phyloP scores from a whole-genome alignment of 106 monocot species.

The Phalaenopsis equestris region DNA sequence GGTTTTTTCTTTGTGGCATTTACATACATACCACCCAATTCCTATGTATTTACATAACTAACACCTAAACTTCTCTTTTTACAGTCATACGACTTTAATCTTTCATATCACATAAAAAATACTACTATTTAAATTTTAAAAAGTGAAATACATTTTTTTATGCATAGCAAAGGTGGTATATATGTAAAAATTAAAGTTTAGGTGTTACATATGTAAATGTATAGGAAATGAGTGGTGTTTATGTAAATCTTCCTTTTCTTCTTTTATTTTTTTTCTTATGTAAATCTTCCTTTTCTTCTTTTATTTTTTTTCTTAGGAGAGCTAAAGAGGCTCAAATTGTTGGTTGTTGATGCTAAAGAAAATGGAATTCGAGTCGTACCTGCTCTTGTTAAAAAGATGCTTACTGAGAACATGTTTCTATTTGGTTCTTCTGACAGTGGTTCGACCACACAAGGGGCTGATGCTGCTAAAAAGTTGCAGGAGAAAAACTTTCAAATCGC shows the following conservation, averaged over 20 bases:
- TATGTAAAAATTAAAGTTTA: too few species aligned
- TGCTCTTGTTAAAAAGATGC: conserved; percentile 83
- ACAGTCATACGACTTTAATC: too few species aligned
- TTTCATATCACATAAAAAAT: too few species aligned
- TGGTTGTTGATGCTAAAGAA: conserved; percentile 71
- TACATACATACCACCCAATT: too few species aligned
- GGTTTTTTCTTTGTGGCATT: too few species aligned
- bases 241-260: background rate
- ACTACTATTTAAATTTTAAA: too few species aligned
- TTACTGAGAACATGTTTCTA: conserved; percentile 49
- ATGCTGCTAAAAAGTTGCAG: conserved; percentile 49
- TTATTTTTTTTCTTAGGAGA: conserved; percentile 32
- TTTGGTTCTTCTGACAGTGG: conserved; percentile 71
- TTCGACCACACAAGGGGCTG: conserved; percentile 29
- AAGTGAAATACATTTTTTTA: too few species aligned
- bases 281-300: background rate
- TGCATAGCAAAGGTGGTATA: too few species aligned
- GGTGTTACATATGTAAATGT: too few species aligned
- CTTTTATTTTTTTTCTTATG: background rate
- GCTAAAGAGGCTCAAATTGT: conserved; percentile 51
- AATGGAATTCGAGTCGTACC: conserved; percentile 37
- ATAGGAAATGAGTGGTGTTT: too few species aligned
- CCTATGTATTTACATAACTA: too few species aligned
- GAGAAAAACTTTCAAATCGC: conserved; percentile 54
- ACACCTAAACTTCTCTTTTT: too few species aligned